phyloP scores from a whole-genome alignment of 176 grass and related monocot genomes.

The Oryza nivara region DNA sequence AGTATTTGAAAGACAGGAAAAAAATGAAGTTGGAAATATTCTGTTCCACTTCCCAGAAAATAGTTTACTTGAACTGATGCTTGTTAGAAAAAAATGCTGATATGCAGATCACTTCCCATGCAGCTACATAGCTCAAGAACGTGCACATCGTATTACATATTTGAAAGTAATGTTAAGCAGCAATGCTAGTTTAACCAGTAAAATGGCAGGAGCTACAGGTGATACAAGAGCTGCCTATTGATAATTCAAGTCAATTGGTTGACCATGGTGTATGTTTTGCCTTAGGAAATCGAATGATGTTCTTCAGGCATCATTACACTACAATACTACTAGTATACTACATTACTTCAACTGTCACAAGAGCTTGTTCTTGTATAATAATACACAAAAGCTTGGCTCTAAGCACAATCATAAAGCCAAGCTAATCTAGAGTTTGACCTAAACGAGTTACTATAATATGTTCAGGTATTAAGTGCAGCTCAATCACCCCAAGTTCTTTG shows the following conservation, averaged over 20 bases:
- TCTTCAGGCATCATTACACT: constrained; percentile 45
- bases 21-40: not conserved
- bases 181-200: constrained; percentile 8
- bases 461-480: constrained; percentile 45
- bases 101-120: not conserved
- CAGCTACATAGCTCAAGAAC: constrained; percentile 2
- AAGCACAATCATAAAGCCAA: constrained; percentile 37
- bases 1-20: not conserved
- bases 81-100: not conserved
- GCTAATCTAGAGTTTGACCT: constrained; percentile 49
- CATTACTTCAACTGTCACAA: constrained; percentile 13
- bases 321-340: not conserved
- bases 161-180: not conserved
- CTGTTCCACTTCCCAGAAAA: not conserved
- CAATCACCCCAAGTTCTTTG: constrained; percentile 9
- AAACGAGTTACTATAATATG: constrained; percentile 25
- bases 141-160: not conserved
- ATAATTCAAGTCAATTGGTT: constrained; percentile 48
- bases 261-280: constrained; percentile 34
- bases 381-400: constrained; percentile 31
- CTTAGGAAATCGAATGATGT: constrained; percentile 31
- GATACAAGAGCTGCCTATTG: constrained; percentile 25
- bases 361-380: constrained; percentile 24
- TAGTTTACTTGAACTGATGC: not conserved
- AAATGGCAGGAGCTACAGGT: constrained; percentile 11